These are phyloP conservation scores for Amanita phalloides DNA, from an alignment of 768 basidiomycete species.

Conservation along the genomic window DNA sequence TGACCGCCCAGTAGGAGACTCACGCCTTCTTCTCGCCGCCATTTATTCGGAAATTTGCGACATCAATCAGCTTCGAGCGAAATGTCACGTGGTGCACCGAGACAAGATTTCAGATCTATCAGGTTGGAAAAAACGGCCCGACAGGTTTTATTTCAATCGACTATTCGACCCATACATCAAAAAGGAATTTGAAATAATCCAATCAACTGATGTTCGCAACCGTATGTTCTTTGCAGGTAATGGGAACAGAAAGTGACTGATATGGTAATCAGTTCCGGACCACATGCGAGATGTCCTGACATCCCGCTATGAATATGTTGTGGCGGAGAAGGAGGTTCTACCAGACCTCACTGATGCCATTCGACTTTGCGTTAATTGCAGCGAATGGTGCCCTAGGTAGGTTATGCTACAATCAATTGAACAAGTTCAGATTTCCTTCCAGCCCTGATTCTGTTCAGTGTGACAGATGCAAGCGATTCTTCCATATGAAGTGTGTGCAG, in stretches of 20 bases:
- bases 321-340: conserved; percentile 89
- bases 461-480: conserved; percentile 85
- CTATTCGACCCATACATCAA: conserved; percentile 98
- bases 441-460: conserved; percentile 84
- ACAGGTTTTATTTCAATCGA: conserved; percentile 93
- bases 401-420: conserved; percentile 14
- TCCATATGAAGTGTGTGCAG: conserved; percentile 91
- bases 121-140: conserved; percentile 88
- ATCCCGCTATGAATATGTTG: conserved; percentile 86
- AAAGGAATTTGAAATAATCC: conserved; percentile 94
- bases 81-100: conserved; percentile 89
- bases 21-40: conserved; percentile 84
- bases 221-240: conserved; percentile 39
- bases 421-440: conserved; percentile 7
- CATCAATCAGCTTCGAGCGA: conserved; percentile 84
- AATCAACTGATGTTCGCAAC: conserved; percentile 78
- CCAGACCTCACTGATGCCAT: conserved; percentile 81
- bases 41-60: conserved; percentile 97
- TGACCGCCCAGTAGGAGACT: conserved; percentile 84
- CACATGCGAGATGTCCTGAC: conserved; percentile 69
- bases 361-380: conserved; percentile 79
- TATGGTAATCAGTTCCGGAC: conserved; percentile 53
- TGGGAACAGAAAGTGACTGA: conserved; percentile 12
- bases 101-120: conserved; percentile 92
- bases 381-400: conserved; percentile 83